Evolutionary conservation across 2,329 filamentous ascomycete genomes (phyloP).

Genomic region (Coniochaeta prunicola): DNA sequence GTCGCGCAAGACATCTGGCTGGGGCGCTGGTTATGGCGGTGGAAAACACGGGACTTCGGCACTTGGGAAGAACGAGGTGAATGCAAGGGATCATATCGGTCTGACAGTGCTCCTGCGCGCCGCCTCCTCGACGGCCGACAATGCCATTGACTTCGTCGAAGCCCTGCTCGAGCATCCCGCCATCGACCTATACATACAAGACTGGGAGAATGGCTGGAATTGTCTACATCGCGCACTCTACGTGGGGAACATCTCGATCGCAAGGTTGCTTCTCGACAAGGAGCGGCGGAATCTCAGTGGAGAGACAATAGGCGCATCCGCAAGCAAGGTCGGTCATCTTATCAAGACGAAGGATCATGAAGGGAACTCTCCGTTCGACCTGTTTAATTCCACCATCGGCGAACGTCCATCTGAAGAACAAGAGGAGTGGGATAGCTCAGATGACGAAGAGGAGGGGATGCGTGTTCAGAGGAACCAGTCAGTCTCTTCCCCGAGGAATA

Average conservation of each 20-base stretch:
- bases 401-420: slow-evolving; percentile 40
- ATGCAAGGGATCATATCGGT: slow-evolving; percentile 74
- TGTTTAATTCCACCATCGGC: slow-evolving; percentile 83
- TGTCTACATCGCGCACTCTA: slow-evolving; percentile 87
- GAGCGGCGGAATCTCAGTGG: slow-evolving; percentile 60
- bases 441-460: slow-evolving; percentile 47
- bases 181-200: slow-evolving; percentile 80
- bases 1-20: slow-evolving; percentile 45
- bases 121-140: slow-evolving; percentile 64
- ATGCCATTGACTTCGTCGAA: slow-evolving; percentile 66
- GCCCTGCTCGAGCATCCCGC: slow-evolving; percentile 75
- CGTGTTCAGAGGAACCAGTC: slow-evolving; percentile 14
- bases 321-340: slow-evolving; percentile 61
- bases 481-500: slow-evolving; percentile 11
- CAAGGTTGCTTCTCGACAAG: slow-evolving; percentile 70
- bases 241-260: slow-evolving; percentile 80
- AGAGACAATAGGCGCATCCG: slow-evolving; percentile 50
- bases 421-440: slow-evolving; percentile 29
- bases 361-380: slow-evolving; percentile 87
- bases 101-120: slow-evolving; percentile 80
- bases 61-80: slow-evolving; percentile 61
- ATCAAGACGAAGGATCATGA: slow-evolving; percentile 96
- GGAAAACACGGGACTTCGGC: slow-evolving; percentile 35
- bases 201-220: slow-evolving; percentile 93
- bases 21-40: slow-evolving; percentile 32